phyloP scores from a whole-genome alignment of 2,329 filamentous ascomycete species.

The Ophiostoma australiae region DNA sequence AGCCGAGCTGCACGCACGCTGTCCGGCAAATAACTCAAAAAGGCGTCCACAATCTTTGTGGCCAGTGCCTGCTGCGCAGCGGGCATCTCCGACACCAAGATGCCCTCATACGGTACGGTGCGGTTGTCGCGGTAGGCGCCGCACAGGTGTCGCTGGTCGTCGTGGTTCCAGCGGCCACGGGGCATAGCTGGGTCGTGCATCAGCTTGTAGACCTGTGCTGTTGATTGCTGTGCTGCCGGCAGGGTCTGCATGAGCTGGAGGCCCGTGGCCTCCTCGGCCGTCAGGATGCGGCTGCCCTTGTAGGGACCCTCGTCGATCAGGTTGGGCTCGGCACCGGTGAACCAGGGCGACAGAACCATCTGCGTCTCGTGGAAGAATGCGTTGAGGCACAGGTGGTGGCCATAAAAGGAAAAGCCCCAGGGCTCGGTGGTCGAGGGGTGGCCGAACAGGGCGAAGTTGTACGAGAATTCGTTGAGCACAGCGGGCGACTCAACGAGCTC shows the following conservation, averaged over 20 bases:
- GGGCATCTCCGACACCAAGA: constrained; percentile 49
- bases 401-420: constrained; percentile 73
- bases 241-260: constrained; percentile 66
- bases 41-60: constrained; percentile 57
- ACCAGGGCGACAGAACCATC: constrained; percentile 67
- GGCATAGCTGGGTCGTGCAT: constrained; percentile 64
- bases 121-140: constrained; percentile 76
- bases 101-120: constrained; percentile 67
- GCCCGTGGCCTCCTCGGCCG: constrained; percentile 58
- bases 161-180: constrained; percentile 68
- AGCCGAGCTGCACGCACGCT: constrained; percentile 52
- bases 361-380: constrained; percentile 62
- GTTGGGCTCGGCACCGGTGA: constrained; percentile 77
- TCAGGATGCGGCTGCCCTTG: constrained; percentile 60
- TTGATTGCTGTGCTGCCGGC: constrained; percentile 39
- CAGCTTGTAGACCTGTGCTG: constrained; percentile 53
- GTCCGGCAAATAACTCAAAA: constrained; percentile 62
- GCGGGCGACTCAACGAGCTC: constrained; percentile 56
- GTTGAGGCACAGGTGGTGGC: constrained; percentile 71
- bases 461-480: constrained; percentile 69
- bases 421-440: constrained; percentile 50
- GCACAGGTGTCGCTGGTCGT: constrained; percentile 73
- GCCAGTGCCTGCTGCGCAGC: constrained; percentile 49
- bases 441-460: constrained; percentile 41
- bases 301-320: constrained; percentile 61